Evolutionary conservation across 108 stramenopile species (phyloP), one percentile per base, ranked within the genome.

Genomic region (Nannochloropsis salina): DNA sequence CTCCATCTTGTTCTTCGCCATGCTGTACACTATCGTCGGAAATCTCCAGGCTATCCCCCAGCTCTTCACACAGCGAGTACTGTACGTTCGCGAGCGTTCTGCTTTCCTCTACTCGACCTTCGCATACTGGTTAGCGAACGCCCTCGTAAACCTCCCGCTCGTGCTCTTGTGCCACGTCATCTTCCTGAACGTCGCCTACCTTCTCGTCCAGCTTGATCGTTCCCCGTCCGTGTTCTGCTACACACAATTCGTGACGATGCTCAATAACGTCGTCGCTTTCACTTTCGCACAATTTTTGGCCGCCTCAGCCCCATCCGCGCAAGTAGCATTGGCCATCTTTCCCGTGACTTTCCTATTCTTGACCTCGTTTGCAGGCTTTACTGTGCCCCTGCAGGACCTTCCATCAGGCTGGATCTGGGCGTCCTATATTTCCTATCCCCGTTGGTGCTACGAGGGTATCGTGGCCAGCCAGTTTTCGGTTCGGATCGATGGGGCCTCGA

Each of bases 381-480:
- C 88, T 20, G 81, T 89, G 22, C 84, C 82, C 5, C 4, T 89
- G 81, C 42, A 86, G 15, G 42, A 74, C 45, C 42, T 89, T 3
- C 88, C 85, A 18, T 18, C 85, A 42, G 42, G 42, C 22, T 89
- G 88, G 88, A 18, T 20, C 11, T 89, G 84, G 84, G 88, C 79
- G 12, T 82, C 85, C 9, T 89, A 86, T 42, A 31, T 89, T 8
- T 41, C 22, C n/a, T 89, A 82, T 85, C 84, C 80, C 22, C 74
- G 88, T 11, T 89, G 88, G 88, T 42, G 43, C 20, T 89, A 86
- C 51, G 88, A 89, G 79, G 88, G 88, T 22, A 41, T 89, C 21
- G 85, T 89, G 81, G 81, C n/a, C 43, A n/a, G 20, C 20, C 61
- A 74, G 61, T 74, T 74, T 8, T 74, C 61, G 61, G 83, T 83